Conservation (phyloP, 768 basidiomycete species). For the Macrolepiota dolichaula region DNA sequence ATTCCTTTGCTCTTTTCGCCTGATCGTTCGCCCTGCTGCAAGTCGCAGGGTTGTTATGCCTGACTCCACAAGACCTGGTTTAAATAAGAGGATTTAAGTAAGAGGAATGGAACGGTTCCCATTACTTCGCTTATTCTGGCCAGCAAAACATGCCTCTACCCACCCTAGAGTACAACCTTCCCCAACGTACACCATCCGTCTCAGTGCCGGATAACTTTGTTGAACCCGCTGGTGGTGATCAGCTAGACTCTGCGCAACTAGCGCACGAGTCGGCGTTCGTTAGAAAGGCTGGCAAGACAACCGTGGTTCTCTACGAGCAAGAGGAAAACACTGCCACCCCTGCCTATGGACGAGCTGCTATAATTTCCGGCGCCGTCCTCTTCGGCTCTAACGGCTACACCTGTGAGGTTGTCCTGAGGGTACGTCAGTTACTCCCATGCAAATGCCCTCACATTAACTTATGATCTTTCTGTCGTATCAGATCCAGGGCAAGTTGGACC, state of each 20-base stretch:
- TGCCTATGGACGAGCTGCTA: slow-evolving; percentile 38
- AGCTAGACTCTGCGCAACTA: slow-evolving; percentile 26
- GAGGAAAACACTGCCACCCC: slow-evolving; percentile 35
- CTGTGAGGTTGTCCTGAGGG: slow-evolving; percentile 43
- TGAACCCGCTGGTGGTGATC: slow-evolving; percentile 49
- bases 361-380: slow-evolving; percentile 39
- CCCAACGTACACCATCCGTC: slow-evolving; percentile 50
- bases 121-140: neutral
- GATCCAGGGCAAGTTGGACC: slow-evolving; percentile 41
- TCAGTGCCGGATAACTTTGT: slow-evolving; percentile 58
- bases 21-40: no score
- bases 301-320: slow-evolving; percentile 45
- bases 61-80: no score
- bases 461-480: slow-evolving; percentile 19
- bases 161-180: slow-evolving; percentile 25
- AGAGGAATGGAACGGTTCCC: no score
- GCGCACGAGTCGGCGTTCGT: slow-evolving; percentile 37
- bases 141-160: slow-evolving; percentile 9
- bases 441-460: neutral
- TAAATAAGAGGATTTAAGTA: no score
- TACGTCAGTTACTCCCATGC: slow-evolving; percentile 19
- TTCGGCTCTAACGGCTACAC: slow-evolving; percentile 37
- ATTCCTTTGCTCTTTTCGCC: no score
- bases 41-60: no score
- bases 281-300: slow-evolving; percentile 33